Evolutionary conservation across 106 monocot species (phyloP).

Genomic region (Phalaenopsis aphrodite): DNA sequence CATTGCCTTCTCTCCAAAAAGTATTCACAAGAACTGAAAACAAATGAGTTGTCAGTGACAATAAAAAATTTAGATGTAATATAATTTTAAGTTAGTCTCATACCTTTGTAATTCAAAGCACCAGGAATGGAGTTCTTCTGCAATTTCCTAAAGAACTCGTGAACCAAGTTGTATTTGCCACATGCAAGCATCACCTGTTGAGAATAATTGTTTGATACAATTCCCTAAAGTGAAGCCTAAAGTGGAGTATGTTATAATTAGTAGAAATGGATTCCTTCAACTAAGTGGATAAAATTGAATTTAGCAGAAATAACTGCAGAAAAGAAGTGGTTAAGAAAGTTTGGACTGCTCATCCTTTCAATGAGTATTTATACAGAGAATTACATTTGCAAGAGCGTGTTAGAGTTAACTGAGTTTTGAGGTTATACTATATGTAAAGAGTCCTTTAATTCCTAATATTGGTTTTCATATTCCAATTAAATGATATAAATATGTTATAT

Average conservation of each 20-base stretch:
- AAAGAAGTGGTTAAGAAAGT: too few relatives aligned
- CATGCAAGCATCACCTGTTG: constrained; percentile 85
- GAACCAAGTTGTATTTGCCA: constrained; percentile 85
- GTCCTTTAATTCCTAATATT: too few relatives aligned
- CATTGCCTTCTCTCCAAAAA: constrained; percentile 90
- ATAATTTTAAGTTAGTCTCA: neutral
- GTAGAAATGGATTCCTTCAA: neutral
- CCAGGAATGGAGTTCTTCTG: constrained; percentile 62
- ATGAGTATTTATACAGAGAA: too few relatives aligned
- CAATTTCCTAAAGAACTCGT: constrained; percentile 82
- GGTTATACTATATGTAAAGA: too few relatives aligned
- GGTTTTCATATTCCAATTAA: too few relatives aligned
- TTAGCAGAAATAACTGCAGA: neutral
- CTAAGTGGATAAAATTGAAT: constrained; percentile 1
- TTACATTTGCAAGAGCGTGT: too few relatives aligned
- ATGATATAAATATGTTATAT: too few relatives aligned
- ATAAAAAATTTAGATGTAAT: neutral
- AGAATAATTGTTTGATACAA: neutral
- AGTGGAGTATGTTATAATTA: neutral
- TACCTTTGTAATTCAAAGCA: constrained; percentile 90
- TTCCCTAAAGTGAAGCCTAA: neutral
- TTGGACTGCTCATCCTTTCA: too few relatives aligned
- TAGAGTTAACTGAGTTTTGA: too few relatives aligned
- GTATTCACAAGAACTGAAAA: constrained; percentile 82
- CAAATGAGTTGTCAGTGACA: constrained; percentile 6